phyloP scores from a whole-genome alignment of 2,329 filamentous ascomycete genomes.

The Penicillium sp. region DNA sequence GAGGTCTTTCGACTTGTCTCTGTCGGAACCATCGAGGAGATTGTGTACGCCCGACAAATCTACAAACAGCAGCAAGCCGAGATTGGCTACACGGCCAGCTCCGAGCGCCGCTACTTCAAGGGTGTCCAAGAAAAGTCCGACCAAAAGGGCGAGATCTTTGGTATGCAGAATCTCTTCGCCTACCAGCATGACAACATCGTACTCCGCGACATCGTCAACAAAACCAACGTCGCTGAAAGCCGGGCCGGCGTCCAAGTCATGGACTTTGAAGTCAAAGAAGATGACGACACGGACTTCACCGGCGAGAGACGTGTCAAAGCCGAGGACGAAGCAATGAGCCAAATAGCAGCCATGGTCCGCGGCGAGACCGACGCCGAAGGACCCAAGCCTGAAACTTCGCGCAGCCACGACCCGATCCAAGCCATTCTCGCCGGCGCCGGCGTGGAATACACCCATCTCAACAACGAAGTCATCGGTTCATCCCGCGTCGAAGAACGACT shows the following conservation, averaged over 20 bases:
- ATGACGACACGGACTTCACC: conserved; percentile 61
- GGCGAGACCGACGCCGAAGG: conserved; percentile 40
- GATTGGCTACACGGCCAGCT: conserved; percentile 92
- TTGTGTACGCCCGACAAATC: conserved; percentile 94
- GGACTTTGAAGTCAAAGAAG: conserved; percentile 74
- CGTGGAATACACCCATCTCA: conserved; percentile 95
- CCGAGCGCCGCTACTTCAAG: conserved; percentile 91
- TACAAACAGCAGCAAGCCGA: conserved; percentile 99
- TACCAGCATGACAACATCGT: conserved; percentile 81
- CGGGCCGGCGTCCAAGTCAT: conserved; percentile 80
- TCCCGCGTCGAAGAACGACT: conserved; percentile 90
- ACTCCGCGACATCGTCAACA: conserved; percentile 94
- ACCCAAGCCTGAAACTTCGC: conserved; percentile 32
- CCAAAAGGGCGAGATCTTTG: conserved; percentile 93
- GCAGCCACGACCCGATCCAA: conserved; percentile 75
- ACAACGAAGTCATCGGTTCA: conserved; percentile 90
- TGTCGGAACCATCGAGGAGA: conserved; percentile 92
- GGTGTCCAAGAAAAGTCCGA: conserved; percentile 84
- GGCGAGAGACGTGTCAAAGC: conserved; percentile 51
- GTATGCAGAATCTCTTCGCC: conserved; percentile 82
- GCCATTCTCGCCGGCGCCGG: conserved; percentile 88
- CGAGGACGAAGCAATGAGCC: conserved; percentile 72
- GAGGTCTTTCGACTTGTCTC: conserved; percentile 94
- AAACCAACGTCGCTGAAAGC: conserved; percentile 95
- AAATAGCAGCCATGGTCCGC: conserved; percentile 70